Base-by-base conservation (phyloP, 192 early-diverging fungal genomes). In the Podochytrium sp. region DNA sequence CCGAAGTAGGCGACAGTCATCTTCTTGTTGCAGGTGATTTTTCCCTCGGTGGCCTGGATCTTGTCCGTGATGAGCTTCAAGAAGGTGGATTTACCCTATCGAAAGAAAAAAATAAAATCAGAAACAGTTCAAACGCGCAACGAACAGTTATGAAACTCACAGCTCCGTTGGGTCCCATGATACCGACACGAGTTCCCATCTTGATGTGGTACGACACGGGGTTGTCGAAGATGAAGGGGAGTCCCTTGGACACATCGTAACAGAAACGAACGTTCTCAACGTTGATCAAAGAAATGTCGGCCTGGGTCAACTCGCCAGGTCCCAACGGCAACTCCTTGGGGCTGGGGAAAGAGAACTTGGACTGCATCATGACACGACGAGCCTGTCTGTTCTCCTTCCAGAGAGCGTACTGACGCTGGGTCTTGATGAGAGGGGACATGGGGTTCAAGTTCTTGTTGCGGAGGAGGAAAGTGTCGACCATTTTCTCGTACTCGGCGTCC, bases 1-100 rank as follows among this genome's bases (percentile, higher is more conserved):
- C 90, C 91, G 70, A 94, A 90, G 80, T 93, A 93, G 58, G 92
- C 92, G 68, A 94, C 85, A 86, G 91, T 89, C 35, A 93, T 80
- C 75, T 91, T 91, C 79, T 90, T 89, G 78, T 94, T 90, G 77
- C 89, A 83, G 84, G 84, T 89, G 39, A 92, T 84, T 20, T 81
- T 83, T 76, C 92, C 92, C 27, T 81, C 78, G 75, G 87, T 83
- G 32, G 92, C 81, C 10, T 80, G 71, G 42, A 88, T 77, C 80
- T 93, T 90, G 57, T 90, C 92, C 50, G 90, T 92, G 52, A 94
- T 65, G 27, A 93, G 62, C 79, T 94, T 94, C 81, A 94, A 90
- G 80, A 92, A 82, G 29, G 93, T 94, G 1, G 91, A 92, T 42
- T 71, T 71, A 29, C 69, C 69, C 60, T 62, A 32, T 38, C 14